A percentile compares a stretch with the other conserved stretches of the same genome.
Evolutionary conservation across 305 asterid genomes (phyloP).

Genomic region (Solanum aculeatissimum): DNA sequence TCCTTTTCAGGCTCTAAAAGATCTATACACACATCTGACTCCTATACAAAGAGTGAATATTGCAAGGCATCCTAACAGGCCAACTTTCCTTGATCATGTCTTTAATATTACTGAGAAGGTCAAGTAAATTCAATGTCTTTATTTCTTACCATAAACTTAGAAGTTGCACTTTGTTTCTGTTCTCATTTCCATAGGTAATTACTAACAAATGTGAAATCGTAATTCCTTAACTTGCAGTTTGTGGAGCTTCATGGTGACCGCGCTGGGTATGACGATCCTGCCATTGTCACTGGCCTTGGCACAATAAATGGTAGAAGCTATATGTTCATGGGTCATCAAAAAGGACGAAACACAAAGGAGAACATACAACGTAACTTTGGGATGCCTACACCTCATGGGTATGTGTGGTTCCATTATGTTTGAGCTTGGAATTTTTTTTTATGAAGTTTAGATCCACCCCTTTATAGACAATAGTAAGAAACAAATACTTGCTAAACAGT

Average conservation of each 20-base stretch:
- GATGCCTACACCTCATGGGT: constrained; percentile 99
- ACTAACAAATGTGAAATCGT: not conserved
- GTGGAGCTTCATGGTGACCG: constrained; percentile 99
- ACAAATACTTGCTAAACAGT: constrained; percentile 31
- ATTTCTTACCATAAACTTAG: not conserved
- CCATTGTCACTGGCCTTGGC: constrained; percentile 92
- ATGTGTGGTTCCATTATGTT: constrained; percentile 13
- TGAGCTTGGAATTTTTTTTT: not conserved
- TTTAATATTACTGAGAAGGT: constrained; percentile 91
- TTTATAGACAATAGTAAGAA: not conserved
- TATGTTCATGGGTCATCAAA: constrained; percentile 98
- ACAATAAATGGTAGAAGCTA: constrained; percentile 75
- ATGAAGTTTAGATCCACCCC: not conserved
- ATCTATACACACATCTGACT: constrained; percentile 64
- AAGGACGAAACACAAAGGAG: constrained; percentile 95
- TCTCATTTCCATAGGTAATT: not conserved
- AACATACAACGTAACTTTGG: constrained; percentile 92
- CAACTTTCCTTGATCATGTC: constrained; percentile 95
- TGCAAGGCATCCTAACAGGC: constrained; percentile 94
- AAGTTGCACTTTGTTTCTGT: not conserved
- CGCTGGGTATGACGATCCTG: constrained; percentile 98
- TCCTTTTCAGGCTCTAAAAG: constrained; percentile 67
- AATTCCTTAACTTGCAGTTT: constrained; percentile 38
- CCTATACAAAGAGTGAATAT: constrained; percentile 90
- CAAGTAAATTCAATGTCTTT: constrained; percentile 5